phyloP scores from a whole-genome alignment of 75 land plant genomes.

The Pseudotsuga menziesii region DNA sequence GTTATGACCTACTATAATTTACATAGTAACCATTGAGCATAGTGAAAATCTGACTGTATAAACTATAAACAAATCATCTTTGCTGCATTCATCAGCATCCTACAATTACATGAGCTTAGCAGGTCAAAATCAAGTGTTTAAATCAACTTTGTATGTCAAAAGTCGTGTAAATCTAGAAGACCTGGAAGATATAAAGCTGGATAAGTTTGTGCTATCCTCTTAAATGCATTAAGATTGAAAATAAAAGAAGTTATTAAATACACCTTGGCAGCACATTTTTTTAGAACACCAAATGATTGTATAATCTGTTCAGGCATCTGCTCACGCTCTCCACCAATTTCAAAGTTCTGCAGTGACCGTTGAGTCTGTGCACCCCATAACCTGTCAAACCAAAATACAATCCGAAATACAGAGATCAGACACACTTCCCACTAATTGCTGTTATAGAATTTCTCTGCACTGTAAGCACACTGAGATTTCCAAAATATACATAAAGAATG shows the following conservation, averaged over 20 bases:
- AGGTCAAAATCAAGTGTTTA: too few relatives aligned
- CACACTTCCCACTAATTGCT: not conserved
- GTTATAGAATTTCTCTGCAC: too few relatives aligned
- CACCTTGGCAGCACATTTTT: conserved; percentile 96
- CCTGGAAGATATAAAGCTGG: too few relatives aligned
- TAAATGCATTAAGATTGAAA: not conserved
- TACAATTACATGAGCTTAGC: too few relatives aligned
- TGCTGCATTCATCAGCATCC: too few relatives aligned
- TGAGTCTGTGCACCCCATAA: conserved; percentile 99
- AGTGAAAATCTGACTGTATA: too few relatives aligned
- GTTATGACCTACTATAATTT: too few relatives aligned
- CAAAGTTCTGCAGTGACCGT: conserved; percentile 91
- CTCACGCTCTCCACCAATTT: conserved; percentile 87
- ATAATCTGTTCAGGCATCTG: conserved; percentile 91
- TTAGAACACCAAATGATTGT: conserved; percentile 83
- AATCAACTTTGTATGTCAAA: too few relatives aligned
- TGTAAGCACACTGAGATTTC: not conserved
- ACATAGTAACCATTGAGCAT: too few relatives aligned
- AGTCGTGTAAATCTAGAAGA: too few relatives aligned
- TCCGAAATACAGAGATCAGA: not conserved
- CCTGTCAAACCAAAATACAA: conserved; percentile 21
- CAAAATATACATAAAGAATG: not conserved
- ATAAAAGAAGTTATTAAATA: not conserved
- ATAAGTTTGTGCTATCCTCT: too few relatives aligned
- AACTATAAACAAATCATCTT: too few relatives aligned